Conservation (phyloP, 495 filamentous ascomycete species). For the Staphylotrichum tortipilum region DNA sequence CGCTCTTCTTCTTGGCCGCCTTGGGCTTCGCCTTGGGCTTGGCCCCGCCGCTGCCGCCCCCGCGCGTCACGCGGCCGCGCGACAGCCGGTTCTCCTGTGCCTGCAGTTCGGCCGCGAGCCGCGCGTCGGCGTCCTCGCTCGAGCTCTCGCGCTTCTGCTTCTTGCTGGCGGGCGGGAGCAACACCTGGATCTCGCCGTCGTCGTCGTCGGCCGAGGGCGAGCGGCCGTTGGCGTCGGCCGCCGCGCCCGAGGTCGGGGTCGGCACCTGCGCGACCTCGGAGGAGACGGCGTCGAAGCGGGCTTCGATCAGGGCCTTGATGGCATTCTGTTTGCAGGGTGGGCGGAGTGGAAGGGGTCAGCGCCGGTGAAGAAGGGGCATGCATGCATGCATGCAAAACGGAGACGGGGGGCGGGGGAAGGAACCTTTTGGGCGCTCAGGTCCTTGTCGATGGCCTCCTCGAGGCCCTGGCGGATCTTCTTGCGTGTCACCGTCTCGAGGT, state of each 20-base stretch:
- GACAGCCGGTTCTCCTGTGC: constrained; percentile 74
- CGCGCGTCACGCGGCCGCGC: constrained; percentile 59
- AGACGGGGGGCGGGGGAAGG: too few species aligned
- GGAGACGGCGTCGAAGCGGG: constrained; percentile 77
- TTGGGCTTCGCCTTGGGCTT: constrained; percentile 27
- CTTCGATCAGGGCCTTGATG: constrained; percentile 77
- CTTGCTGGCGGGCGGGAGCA: constrained; percentile 43
- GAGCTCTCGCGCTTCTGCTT: constrained; percentile 49
- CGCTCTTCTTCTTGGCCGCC: constrained; percentile 65
- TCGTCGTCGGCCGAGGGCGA: constrained; percentile 29
- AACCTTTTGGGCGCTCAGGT: constrained; percentile 83
- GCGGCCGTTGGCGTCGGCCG: constrained; percentile 29
- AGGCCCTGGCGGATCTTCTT: constrained; percentile 87
- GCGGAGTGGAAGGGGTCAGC: not conserved
- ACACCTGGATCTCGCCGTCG: constrained; percentile 44
- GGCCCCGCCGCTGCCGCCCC: constrained; percentile 47
- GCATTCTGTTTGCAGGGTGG: constrained; percentile 45
- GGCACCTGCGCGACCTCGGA: constrained; percentile 33
- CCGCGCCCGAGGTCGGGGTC: constrained; percentile 26
- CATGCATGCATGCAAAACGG: too few species aligned
- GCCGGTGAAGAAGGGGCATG: too few species aligned
- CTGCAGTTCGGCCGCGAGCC: constrained; percentile 78
- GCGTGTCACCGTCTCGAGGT: constrained; percentile 83
- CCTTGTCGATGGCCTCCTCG: constrained; percentile 59
- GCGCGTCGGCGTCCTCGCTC: constrained; percentile 67